These are phyloP conservation scores for Dioscorea dumetorum DNA, from an alignment of 106 monocot species.

Conservation along the genomic window DNA sequence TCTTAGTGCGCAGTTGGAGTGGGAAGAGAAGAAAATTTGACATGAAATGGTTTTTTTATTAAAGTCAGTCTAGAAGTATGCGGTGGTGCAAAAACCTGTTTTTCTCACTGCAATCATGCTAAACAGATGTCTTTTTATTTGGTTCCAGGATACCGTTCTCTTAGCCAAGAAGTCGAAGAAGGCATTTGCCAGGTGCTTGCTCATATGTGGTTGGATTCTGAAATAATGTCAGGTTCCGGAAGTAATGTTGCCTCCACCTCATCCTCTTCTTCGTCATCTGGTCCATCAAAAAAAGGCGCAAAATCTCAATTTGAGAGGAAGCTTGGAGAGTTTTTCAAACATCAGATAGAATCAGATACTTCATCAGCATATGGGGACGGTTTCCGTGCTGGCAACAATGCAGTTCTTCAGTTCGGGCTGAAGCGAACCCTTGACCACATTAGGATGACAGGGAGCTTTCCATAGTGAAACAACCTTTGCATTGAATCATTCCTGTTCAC, in stretches of 20 bases:
- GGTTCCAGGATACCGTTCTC: conserved; percentile 35
- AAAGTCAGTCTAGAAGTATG: no score
- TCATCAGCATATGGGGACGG: conserved; percentile 68
- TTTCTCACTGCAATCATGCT: no score
- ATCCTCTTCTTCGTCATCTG: conserved; percentile 12
- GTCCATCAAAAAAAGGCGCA: conserved; percentile 37
- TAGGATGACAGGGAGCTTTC: conserved; percentile 55
- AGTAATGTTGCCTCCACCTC: conserved; percentile 25
- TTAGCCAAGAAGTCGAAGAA: conserved; percentile 66
- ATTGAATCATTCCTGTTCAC: not conserved
- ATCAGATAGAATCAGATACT: conserved; percentile 66
- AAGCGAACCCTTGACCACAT: conserved; percentile 64
- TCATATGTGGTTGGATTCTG: conserved; percentile 73
- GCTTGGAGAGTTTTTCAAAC: conserved; percentile 63
- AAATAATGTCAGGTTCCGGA: conserved; percentile 39
- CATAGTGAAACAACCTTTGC: conserved; percentile 4
- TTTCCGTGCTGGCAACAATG: conserved; percentile 55
- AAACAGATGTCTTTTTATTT: no score
- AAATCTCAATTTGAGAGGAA: conserved; percentile 54
- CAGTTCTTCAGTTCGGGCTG: conserved; percentile 50
- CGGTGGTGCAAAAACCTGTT: no score
- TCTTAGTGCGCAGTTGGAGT: no score
- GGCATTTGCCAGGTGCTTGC: conserved; percentile 86
- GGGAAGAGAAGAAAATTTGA: no score
- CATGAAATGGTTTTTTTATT: no score